Conservation (phyloP, 495 filamentous ascomycete genomes). For the Annulohypoxylon moriforme region DNA sequence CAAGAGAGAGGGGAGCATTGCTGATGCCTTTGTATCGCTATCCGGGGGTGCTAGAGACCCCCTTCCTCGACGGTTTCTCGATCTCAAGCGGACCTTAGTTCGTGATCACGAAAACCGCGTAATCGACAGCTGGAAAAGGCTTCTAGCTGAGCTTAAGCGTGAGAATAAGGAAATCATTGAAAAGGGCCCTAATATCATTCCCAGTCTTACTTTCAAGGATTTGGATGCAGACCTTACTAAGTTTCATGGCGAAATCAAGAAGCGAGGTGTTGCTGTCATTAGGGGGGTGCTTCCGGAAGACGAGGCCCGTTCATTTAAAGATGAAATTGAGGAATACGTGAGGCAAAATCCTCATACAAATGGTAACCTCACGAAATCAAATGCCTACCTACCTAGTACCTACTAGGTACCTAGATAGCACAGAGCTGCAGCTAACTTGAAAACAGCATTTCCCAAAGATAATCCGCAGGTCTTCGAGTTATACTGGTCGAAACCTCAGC, state of each 20-base stretch:
- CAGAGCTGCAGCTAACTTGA: conserved; percentile 38
- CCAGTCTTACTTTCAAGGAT: conserved; percentile 67
- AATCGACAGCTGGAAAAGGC: conserved; percentile 73
- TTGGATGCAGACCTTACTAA: conserved; percentile 61
- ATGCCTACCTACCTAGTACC: too few species aligned
- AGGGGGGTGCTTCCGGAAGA: conserved; percentile 69
- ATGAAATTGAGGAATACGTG: conserved; percentile 69
- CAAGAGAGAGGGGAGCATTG: conserved; percentile 77
- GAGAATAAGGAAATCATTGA: conserved; percentile 64
- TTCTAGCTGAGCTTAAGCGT: conserved; percentile 66
- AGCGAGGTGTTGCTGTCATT: conserved; percentile 72
- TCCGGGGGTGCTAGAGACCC: conserved; percentile 72
- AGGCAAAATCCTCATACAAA: conserved; percentile 67
- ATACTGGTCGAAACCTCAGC: conserved; percentile 86
- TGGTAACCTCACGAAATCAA: conserved; percentile 50
- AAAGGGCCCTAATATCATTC: conserved; percentile 61
- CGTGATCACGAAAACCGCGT: conserved; percentile 71
- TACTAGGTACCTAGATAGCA: neutral
- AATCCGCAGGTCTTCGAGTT: conserved; percentile 85
- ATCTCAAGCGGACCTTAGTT: conserved; percentile 76
- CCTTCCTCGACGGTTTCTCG: conserved; percentile 76
- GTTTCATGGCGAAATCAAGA: conserved; percentile 62
- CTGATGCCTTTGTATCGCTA: conserved; percentile 83
- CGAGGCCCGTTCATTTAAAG: conserved; percentile 69
- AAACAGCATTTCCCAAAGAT: conserved; percentile 61